phyloP scores from a whole-genome alignment of 148 eudicot genomes.

The Beta vulgaris region DNA sequence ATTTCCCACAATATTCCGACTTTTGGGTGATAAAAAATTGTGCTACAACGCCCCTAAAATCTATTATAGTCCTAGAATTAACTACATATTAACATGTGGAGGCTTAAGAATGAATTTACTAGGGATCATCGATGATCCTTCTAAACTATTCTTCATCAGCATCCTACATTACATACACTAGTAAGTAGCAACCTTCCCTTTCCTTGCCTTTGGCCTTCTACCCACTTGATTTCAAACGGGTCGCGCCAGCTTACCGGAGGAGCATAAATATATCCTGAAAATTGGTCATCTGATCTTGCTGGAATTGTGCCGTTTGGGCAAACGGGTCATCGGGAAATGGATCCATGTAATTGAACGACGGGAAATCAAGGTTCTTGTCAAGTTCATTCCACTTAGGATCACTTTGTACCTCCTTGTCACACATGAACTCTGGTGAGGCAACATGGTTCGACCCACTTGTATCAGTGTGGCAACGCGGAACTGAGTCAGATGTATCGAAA shows the following conservation, averaged over 20 bases:
- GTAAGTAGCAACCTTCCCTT: conserved; percentile 2
- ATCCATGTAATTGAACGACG: conserved; percentile 42
- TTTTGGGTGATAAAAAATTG: conserved; percentile 4
- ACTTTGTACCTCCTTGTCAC: conserved; percentile 71
- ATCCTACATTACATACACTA: conserved; percentile 9
- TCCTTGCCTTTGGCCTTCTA: neutral
- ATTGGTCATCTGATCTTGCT: conserved; percentile 38
- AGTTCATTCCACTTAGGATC: conserved; percentile 48
- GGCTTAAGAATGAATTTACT: conserved; percentile 10
- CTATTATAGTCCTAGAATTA: conserved; percentile 10
- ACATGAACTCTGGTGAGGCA: conserved; percentile 46
- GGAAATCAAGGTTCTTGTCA: conserved; percentile 31
- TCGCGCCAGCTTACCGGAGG: conserved; percentile 21
- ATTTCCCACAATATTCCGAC: neutral
- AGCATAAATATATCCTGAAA: conserved; percentile 50
- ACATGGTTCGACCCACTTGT: conserved; percentile 52
- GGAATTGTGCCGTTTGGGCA: conserved; percentile 30
- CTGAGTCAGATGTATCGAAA: conserved; percentile 58
- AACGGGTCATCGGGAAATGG: conserved; percentile 47
- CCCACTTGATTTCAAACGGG: neutral
- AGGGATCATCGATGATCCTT: neutral
- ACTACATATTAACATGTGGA: conserved; percentile 30
- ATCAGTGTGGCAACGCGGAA: conserved; percentile 58
- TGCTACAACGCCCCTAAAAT: conserved; percentile 12
- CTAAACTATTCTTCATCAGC: conserved; percentile 14